Evolutionary conservation across 805 yeast species (phyloP).

Genomic region (Yamadazyma phyllophila): DNA sequence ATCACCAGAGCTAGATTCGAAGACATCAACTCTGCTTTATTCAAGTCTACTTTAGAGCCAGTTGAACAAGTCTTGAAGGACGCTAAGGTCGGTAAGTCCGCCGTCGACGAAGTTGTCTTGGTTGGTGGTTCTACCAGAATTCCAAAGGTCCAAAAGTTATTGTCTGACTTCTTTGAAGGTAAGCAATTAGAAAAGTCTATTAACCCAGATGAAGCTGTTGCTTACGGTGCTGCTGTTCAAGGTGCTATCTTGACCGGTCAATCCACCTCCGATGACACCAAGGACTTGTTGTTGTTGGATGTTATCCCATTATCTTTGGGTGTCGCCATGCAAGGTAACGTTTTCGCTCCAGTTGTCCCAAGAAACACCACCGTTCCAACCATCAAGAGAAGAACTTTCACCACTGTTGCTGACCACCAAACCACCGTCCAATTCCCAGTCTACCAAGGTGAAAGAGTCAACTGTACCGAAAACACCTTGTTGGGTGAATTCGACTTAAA

Average conservation of each 20-base stretch:
- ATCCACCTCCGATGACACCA: conserved; percentile 48
- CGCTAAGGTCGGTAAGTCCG: conserved; percentile 40
- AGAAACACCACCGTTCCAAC: conserved; percentile 53
- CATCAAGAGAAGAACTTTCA: conserved; percentile 50
- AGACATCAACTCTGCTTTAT: conserved; percentile 49
- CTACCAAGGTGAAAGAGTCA: conserved; percentile 52
- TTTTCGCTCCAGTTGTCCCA: conserved; percentile 50
- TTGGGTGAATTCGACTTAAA: conserved; percentile 51
- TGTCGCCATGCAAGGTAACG: conserved; percentile 52
- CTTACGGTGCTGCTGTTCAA: conserved; percentile 52
- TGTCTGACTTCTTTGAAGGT: conserved; percentile 50
- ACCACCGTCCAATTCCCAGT: conserved; percentile 52
- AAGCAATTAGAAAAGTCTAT: conserved; percentile 49
- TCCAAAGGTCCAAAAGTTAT: conserved; percentile 50
- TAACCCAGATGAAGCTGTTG: conserved; percentile 52
- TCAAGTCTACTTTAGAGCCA: conserved; percentile 50
- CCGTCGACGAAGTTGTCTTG: conserved; percentile 47
- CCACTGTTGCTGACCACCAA: conserved; percentile 51
- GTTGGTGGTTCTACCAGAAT: conserved; percentile 54
- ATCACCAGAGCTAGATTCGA: conserved; percentile 51
- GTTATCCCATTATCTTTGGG: conserved; percentile 51
- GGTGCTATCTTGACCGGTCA: conserved; percentile 53
- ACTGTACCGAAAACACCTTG: conserved; percentile 50
- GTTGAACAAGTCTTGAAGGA: conserved; percentile 50
- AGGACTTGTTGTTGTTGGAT: conserved; percentile 50